A percentile compares a stretch with the other conserved stretches of the same genome.
Evolutionary conservation across 768 basidiomycete species (phyloP).

Genomic region (Cytidiella melzeri): DNA sequence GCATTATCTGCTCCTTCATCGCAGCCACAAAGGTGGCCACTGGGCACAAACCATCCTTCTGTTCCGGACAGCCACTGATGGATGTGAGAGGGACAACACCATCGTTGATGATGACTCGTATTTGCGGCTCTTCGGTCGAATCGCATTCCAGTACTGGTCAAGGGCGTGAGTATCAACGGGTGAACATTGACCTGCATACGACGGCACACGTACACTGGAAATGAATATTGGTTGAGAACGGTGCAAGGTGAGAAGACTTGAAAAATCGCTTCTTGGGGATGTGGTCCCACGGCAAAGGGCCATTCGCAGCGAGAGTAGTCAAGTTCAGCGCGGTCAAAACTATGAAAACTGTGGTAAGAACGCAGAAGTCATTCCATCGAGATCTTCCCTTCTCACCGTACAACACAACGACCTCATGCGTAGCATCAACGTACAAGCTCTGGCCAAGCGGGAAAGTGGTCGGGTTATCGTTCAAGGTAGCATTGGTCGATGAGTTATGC

Average conservation of each 20-base stretch:
- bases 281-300: constrained; percentile 71
- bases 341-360: constrained; percentile 6
- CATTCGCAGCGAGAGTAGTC: constrained; percentile 61
- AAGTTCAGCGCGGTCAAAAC: constrained; percentile 85
- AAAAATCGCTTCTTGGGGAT: constrained; percentile 63
- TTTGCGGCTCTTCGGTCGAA: constrained; percentile 39
- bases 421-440: constrained; percentile 80
- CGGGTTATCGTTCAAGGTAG: constrained; percentile 65
- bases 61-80: constrained; percentile 64
- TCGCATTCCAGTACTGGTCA: constrained; percentile 25
- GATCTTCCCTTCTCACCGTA: constrained; percentile 45
- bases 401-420: constrained; percentile 88
- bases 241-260: constrained; percentile 69
- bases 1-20: constrained; percentile 56
- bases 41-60: constrained; percentile 74
- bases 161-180: too few species aligned
- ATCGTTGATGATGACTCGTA: constrained; percentile 85
- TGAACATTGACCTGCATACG: not conserved
- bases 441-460: constrained; percentile 68
- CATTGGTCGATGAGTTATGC: constrained; percentile 81
- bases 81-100: constrained; percentile 77
- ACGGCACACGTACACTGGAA: constrained; percentile 61
- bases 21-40: constrained; percentile 65
- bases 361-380: not conserved
- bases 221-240: constrained; percentile 85